phyloP scores from a whole-genome alignment of 1,284 basidiomycete species.

The Grifola frondosa region DNA sequence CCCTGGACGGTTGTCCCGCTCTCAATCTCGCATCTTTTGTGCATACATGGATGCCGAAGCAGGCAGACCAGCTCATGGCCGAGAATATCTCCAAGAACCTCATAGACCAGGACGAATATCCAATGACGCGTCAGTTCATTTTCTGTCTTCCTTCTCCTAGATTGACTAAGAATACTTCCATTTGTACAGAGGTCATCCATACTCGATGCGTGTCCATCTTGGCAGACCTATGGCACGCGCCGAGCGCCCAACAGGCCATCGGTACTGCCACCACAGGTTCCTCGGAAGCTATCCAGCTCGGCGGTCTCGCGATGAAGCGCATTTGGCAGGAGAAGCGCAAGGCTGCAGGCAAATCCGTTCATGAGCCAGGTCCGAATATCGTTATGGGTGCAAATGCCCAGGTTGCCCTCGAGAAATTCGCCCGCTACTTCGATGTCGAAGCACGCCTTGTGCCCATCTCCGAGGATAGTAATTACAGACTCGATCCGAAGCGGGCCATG shows the following conservation, averaged over 20 bases:
- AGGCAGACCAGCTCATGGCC: conserved; percentile 69
- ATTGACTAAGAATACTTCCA: neutral
- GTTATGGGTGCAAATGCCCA: conserved; percentile 42
- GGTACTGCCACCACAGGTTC: conserved; percentile 95
- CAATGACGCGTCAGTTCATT: conserved; percentile 63
- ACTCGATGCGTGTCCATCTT: conserved; percentile 85
- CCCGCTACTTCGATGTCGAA: conserved; percentile 90
- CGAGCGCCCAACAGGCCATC: conserved; percentile 68
- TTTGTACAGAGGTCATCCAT: conserved; percentile 62
- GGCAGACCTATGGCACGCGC: conserved; percentile 92
- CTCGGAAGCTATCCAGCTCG: conserved; percentile 91
- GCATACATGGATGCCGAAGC: conserved; percentile 59
- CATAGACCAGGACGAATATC: conserved; percentile 92
- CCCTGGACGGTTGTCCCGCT: conserved; percentile 75
- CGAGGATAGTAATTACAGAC: conserved; percentile 74
- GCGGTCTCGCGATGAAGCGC: conserved; percentile 93
- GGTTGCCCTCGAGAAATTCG: conserved; percentile 76
- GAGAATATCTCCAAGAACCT: conserved; percentile 91
- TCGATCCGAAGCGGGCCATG: conserved; percentile 85
- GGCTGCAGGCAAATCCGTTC: conserved; percentile 81
- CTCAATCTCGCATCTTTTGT: conserved; percentile 84
- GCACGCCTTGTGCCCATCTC: conserved; percentile 78
- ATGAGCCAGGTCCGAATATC: conserved; percentile 70
- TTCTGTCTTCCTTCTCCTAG: neutral
- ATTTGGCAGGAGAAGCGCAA: conserved; percentile 91